Evolutionary conservation across 306 rosid species (phyloP).

Genomic region (Hylodesmum podocarpum): DNA sequence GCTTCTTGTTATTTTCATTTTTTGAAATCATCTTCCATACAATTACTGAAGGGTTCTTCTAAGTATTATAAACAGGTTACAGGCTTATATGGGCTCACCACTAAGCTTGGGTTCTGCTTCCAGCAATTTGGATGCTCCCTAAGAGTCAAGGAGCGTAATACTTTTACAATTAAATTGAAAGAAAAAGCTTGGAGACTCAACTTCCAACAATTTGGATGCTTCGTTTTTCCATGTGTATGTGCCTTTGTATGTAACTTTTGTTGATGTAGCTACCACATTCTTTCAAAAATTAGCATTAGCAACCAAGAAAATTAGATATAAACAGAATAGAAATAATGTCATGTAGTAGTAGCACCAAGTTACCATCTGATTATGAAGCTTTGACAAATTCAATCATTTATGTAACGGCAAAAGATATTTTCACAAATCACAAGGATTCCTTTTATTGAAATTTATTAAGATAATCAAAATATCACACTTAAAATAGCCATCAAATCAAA

Average conservation of each 20-base stretch:
- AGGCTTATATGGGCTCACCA: slow-evolving; percentile 37
- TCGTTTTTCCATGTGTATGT: slow-evolving; percentile 76
- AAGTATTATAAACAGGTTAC: not conserved
- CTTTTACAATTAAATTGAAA: not conserved
- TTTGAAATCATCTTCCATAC: not conserved
- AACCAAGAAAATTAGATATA: not conserved
- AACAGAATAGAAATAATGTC: not conserved
- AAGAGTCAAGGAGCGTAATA: slow-evolving; percentile 34
- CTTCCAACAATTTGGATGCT: slow-evolving; percentile 41
- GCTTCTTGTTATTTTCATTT: not conserved
- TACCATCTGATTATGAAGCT: not conserved
- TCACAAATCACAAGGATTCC: too few relatives aligned
- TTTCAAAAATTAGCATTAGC: not conserved
- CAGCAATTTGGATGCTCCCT: slow-evolving; percentile 63
- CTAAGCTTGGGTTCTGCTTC: slow-evolving; percentile 49
- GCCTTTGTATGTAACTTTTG: slow-evolving; percentile 74
- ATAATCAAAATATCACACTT: not conserved
- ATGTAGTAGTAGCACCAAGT: not conserved
- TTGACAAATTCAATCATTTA: not conserved
- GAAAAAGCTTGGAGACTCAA: not conserved
- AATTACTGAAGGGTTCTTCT: not conserved
- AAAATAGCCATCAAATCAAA: too few relatives aligned
- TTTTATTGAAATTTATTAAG: not conserved
- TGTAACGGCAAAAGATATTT: not conserved
- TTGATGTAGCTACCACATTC: slow-evolving; percentile 66